phyloP scores from a whole-genome alignment of 2,329 filamentous ascomycete species.

The Pseudogymnoascus sp. region DNA sequence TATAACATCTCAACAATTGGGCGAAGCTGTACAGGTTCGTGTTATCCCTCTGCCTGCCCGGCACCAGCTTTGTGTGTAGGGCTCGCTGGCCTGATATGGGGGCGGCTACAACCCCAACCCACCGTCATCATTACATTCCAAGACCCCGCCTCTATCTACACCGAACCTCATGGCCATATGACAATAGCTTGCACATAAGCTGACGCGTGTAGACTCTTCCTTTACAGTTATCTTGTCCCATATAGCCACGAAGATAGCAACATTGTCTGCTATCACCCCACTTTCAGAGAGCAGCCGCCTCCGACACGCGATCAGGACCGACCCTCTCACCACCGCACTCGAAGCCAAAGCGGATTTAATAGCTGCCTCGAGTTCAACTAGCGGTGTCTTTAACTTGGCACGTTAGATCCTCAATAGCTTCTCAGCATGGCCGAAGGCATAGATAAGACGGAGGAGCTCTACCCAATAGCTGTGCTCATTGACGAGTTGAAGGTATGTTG shows the following conservation, averaged over 20 bases:
- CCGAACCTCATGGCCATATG: background rate
- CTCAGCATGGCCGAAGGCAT: slow-evolving; percentile 78
- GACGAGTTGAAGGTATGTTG: slow-evolving; percentile 90
- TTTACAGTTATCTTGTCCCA: slow-evolving; percentile 1
- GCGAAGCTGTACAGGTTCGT: slow-evolving; percentile 11
- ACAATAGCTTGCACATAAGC: background rate
- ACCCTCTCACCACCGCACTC: slow-evolving; percentile 5
- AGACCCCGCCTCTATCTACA: slow-evolving; percentile 11
- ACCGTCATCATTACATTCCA: slow-evolving; percentile 12
- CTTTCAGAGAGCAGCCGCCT: slow-evolving; percentile 4
- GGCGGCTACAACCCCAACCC: slow-evolving; percentile 11
- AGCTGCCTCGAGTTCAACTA: slow-evolving; percentile 11
- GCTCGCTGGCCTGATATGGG: slow-evolving; percentile 4
- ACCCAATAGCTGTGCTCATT: slow-evolving; percentile 98
- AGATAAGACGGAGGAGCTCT: slow-evolving; percentile 95
- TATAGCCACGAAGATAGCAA: slow-evolving; percentile 5
- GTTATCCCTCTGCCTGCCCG: background rate
- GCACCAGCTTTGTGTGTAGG: background rate
- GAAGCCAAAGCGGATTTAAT: slow-evolving; percentile 1
- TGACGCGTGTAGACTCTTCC: slow-evolving; percentile 10
- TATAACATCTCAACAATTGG: slow-evolving; percentile 11
- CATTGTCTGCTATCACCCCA: slow-evolving; percentile 11
- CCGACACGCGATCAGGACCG: slow-evolving; percentile 9
- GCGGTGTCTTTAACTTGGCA: slow-evolving; percentile 11
- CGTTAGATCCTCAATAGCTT: background rate